Evolutionary conservation across 2,329 filamentous ascomycete species (phyloP), one percentile per base, ranked within the genome.

Genomic region (Penicillium sp.): DNA sequence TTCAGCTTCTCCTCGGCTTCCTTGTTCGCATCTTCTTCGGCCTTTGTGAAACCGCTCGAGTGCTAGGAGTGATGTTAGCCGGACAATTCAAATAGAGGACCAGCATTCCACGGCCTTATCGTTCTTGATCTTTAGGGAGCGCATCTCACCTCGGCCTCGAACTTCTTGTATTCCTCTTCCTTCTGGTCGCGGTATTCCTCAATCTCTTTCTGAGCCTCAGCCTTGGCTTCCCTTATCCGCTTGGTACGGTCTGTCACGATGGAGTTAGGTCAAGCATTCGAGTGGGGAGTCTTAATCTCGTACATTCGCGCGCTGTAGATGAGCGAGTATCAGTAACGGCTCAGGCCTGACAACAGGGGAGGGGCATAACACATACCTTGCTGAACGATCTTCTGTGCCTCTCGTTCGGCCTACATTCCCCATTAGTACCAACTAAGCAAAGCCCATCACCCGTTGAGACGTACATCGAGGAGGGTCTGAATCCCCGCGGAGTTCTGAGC

Each of bases 401-500:
- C 91, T 73, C 89, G 86, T 81, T 98, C 93, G 63, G 93, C 90
- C 91, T 97, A 18, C 4, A 32, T 4, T 10, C 26, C 60, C 6
- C 13, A 42, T 49, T 10, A 44, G 41, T 42, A 44, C 27, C 31
- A 7, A 36, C 57, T 31, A 57, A 41, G 50, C 51, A 11, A 8
- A 34, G 32, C 44, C 29, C 35, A 3, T 20, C 13, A 7, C 16
- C 31, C 14, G n/a, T 22, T 16, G 40, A 49, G 50, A 68, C 86
- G 65, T 86, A 98, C 93, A 75, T 97, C 93, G 75, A 98, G 89
- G 67, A 98, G 84, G 68, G 91, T 97, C 76, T 97, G 91, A 70
- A 98, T 98, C 73, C 93, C 93, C 66, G 88, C 85, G 58, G 93
- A 97, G 78, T 97, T 97, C 77, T 97, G 93, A 68, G 91, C 93